Conservation (phyloP, 164 flowering plant species). For the Magnolia sinica region DNA sequence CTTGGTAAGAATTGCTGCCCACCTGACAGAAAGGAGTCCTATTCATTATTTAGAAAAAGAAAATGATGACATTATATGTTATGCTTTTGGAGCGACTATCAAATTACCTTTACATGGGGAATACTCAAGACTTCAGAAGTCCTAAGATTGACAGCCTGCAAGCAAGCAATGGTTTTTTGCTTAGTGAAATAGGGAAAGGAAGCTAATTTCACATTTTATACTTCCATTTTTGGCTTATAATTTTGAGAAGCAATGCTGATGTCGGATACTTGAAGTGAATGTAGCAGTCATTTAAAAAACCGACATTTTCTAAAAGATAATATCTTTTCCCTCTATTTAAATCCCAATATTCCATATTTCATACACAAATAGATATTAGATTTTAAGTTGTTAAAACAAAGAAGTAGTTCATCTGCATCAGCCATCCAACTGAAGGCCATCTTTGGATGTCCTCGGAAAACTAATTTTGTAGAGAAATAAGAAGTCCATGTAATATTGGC, state of each 20-base stretch:
- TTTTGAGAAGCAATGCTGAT: not conserved
- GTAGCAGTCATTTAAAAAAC: not conserved
- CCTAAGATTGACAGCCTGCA: conserved; percentile 86
- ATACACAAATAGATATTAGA: no score
- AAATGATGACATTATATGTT: not conserved
- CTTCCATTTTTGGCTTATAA: not conserved
- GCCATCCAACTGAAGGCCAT: no score
- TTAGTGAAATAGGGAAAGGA: not conserved
- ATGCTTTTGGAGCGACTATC: not conserved
- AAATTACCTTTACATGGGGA: conserved; percentile 43
- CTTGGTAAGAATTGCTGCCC: conserved; percentile 31
- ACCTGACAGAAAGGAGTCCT: conserved; percentile 36
- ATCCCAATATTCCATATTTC: no score
- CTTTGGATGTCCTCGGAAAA: no score
- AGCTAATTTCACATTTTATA: not conserved
- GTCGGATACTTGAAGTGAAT: not conserved
- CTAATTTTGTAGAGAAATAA: no score
- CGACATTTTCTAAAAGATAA: no score
- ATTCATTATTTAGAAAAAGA: conserved; percentile 6
- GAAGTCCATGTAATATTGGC: no score
- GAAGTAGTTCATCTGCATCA: no score
- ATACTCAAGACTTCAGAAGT: conserved; percentile 41
- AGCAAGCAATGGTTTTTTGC: not conserved
- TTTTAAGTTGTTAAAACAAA: no score
- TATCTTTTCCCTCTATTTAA: no score